These are phyloP conservation scores for Cochlearia excelsa DNA, from an alignment of 345 rosid genomes.

Conservation along the genomic window DNA sequence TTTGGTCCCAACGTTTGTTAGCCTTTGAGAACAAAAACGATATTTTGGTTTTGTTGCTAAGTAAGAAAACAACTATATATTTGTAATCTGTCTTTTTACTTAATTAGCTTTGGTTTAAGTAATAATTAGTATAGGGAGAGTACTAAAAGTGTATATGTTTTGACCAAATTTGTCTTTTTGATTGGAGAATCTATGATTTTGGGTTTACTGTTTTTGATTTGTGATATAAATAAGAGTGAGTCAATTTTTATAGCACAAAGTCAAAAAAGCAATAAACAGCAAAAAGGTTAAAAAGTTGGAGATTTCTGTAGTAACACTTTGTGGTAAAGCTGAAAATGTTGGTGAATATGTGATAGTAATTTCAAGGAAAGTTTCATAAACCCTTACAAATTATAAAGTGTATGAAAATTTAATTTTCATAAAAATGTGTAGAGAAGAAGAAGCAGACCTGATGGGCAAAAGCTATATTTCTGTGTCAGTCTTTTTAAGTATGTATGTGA, in stretches of 20 bases:
- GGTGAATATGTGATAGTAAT: no score
- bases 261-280: constrained; percentile 28
- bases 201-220: constrained; percentile 14
- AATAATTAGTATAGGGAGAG: no score
- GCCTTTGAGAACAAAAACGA: constrained; percentile 10
- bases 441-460: constrained; percentile 29
- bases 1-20: constrained; percentile 90
- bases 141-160: constrained; percentile 32
- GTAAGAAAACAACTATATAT: constrained; percentile 4
- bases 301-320: constrained; percentile 16
- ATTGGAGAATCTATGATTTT: background rate
- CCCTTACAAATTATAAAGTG: background rate
- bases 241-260: constrained; percentile 21
- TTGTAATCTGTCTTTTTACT: no score
- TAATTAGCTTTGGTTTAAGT: no score
- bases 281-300: constrained; percentile 19
- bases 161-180: constrained; percentile 14
- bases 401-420: no score
- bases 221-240: constrained; percentile 11
- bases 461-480: constrained; percentile 22
- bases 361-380: background rate
- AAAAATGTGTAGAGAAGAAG: background rate
- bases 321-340: constrained; percentile 12
- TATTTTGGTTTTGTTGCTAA: constrained; percentile 10
- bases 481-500: constrained; percentile 25